These are phyloP conservation scores for Panus rudis DNA, from an alignment of 768 basidiomycete species.

Conservation along the genomic window DNA sequence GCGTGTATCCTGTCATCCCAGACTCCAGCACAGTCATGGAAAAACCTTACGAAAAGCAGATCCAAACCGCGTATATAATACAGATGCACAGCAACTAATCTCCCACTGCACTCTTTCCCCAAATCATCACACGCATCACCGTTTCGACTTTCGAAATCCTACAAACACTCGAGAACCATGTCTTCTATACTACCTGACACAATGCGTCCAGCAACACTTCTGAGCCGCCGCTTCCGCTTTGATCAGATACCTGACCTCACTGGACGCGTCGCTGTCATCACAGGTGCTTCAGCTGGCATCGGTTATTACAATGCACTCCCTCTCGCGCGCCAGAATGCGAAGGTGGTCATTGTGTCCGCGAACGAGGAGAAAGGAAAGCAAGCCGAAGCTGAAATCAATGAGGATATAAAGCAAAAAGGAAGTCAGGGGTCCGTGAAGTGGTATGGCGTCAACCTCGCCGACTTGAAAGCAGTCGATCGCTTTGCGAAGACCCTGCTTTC, in stretches of 20 bases:
- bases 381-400: constrained; percentile 19
- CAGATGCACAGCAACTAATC: too few relatives aligned
- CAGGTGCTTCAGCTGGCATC: constrained; percentile 21
- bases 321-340: constrained; percentile 20
- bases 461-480: constrained; percentile 17
- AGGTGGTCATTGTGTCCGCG: constrained; percentile 23
- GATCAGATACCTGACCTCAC: constrained; percentile 22
- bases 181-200: constrained; percentile 21
- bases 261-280: constrained; percentile 23
- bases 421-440: constrained; percentile 19
- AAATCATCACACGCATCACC: too few relatives aligned
- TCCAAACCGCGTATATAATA: too few relatives aligned
- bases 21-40: too few relatives aligned
- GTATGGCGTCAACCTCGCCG: constrained; percentile 17
- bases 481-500: constrained; percentile 16
- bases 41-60: too few relatives aligned
- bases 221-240: constrained; percentile 19
- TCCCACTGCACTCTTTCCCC: too few relatives aligned
- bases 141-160: too few relatives aligned
- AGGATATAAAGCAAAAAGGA: constrained; percentile 15
- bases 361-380: constrained; percentile 21
- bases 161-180: too few relatives aligned
- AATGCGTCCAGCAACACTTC: constrained; percentile 18
- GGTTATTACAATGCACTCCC: constrained; percentile 25
- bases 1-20: too few relatives aligned